Base-by-base conservation (phyloP, 2,329 filamentous ascomycete species). In the Calcarisporium arbuscula region DNA sequence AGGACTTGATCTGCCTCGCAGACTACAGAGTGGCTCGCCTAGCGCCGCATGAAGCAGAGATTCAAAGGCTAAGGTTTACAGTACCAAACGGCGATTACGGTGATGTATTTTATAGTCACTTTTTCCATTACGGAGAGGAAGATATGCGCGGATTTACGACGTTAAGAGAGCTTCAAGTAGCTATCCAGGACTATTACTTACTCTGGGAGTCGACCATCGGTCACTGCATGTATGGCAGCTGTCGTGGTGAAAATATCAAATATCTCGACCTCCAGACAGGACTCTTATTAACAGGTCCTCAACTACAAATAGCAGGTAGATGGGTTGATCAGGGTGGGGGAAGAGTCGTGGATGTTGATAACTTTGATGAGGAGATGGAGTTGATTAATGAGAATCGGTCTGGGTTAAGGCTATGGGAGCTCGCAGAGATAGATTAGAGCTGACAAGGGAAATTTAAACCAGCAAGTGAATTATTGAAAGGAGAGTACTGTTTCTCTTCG, bases 1-100 rank as follows among this genome's bases (percentile, higher is more conserved):
- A 18, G 25, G 43, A 46, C 31, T 42, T 44, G 39, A 37, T 46
- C 26, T 35, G 14, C 25, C 10, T 41, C 17, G n/a, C 25, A 36
- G 19, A 39, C 30, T 7, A 32, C 6, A 26, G 31, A 6, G 3
- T 32, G 27, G 27, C 30, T 21, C 15, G 8, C 5, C 30, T 42
- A 15, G 16, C 14, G 19, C 38, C 38, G n/a, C 33, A 43, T 23
- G 18, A 22, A 26, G 25, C 26, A 11, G 31, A 43, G 11, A 43
- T 45, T 28, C 43, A 35, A 29, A 38, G 41, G 28, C 39, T 45
- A 8, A 37, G 32, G 17, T 39, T 43, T 17, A 38, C 15, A 16
- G 20, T 38, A 1, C 34, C 33, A 14, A 28, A 21, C 2, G 32
- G 31, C 14, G 18, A 20, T 19, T 17, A 28, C 10, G 19, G 30